Base-by-base conservation (phyloP, 2,329 filamentous ascomycete species). In the Colletotrichum sp. region DNA sequence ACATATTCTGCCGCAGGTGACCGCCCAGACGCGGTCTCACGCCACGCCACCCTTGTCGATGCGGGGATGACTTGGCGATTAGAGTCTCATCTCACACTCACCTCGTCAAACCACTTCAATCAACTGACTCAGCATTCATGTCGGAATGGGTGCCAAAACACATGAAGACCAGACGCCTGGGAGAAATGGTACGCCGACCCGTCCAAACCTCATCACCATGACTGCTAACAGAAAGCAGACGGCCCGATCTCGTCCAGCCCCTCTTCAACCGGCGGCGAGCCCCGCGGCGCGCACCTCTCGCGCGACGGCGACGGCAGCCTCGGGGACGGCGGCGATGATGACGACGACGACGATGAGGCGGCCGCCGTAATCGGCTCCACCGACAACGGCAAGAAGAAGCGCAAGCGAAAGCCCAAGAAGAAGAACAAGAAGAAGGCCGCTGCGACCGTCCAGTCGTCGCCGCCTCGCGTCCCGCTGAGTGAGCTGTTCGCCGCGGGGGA, bases 271-370 rank as follows among this genome's bases (percentile, higher is more conserved):
- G 85, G 86, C 57, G 87, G 87, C 64, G 84, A 87, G 75, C 84
- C 86, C 52, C 84, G 85, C 9, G 87, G 86, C 39, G 78, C 78
- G 7, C 86, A 88, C 74, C 77, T 84, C 55, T 82, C 84, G 75
- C 82, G 84, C 57, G 87, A 88, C 72, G 86, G 86, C 9, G 87
- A 88, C 68, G 83, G 85, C 6, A 84, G 78, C 63, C 71, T 87
- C 63, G 86, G 84, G 24, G 79, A 77, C 18, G 85, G 80, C 32
- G 80, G 76, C 69, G 82, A 79, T 34, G 82, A 82, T 63, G 82
- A 81, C 30, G 79, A 80, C 65, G 81, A 82, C 32, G 79, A 80
- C 16, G 79, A 79, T 36, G 82, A 77, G n/a, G 73, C 78, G 61
- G 8, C 59, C 36, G 34, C 36, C 63, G 30, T 61, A 61, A 61